phyloP scores from a whole-genome alignment of 1,284 basidiomycete species.

The Ustilago trichophora region DNA sequence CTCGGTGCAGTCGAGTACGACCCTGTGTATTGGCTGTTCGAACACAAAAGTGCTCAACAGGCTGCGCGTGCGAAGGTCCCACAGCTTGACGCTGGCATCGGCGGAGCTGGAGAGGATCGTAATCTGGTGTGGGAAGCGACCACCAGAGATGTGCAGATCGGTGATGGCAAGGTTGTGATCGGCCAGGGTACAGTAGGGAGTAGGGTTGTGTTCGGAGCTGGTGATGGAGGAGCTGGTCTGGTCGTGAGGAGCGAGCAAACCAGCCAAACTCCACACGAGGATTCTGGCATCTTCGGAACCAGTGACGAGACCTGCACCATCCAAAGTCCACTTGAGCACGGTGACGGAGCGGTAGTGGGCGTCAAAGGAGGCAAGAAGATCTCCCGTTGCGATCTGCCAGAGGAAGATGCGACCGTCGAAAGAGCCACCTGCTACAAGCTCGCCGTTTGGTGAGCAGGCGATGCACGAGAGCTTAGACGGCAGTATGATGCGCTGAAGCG shows the following conservation, averaged over 20 bases:
- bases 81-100: slow-evolving; percentile 93
- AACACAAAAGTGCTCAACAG: slow-evolving; percentile 85
- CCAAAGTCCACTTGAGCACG: slow-evolving; percentile 81
- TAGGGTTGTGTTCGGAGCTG: slow-evolving; percentile 68
- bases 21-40: slow-evolving; percentile 75
- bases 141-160: slow-evolving; percentile 80
- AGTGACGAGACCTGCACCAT: slow-evolving; percentile 81
- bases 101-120: slow-evolving; percentile 81
- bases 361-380: slow-evolving; percentile 87
- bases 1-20: slow-evolving; percentile 84
- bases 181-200: slow-evolving; percentile 81
- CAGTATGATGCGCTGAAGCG: slow-evolving; percentile 80
- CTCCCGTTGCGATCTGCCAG: slow-evolving; percentile 93
- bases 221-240: slow-evolving; percentile 43
- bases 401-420: slow-evolving; percentile 87
- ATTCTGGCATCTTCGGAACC: slow-evolving; percentile 89
- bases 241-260: slow-evolving; percentile 71
- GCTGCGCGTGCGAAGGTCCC: slow-evolving; percentile 80
- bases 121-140: slow-evolving; percentile 77
- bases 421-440: slow-evolving; percentile 86
- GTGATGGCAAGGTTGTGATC: slow-evolving; percentile 92
- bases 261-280: slow-evolving; percentile 86
- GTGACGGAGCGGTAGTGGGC: slow-evolving; percentile 91
- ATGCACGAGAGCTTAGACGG: slow-evolving; percentile 87
- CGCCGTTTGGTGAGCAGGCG: slow-evolving; percentile 76